phyloP scores from a whole-genome alignment of 164 flowering plant species.

The Houttuynia cordata region DNA sequence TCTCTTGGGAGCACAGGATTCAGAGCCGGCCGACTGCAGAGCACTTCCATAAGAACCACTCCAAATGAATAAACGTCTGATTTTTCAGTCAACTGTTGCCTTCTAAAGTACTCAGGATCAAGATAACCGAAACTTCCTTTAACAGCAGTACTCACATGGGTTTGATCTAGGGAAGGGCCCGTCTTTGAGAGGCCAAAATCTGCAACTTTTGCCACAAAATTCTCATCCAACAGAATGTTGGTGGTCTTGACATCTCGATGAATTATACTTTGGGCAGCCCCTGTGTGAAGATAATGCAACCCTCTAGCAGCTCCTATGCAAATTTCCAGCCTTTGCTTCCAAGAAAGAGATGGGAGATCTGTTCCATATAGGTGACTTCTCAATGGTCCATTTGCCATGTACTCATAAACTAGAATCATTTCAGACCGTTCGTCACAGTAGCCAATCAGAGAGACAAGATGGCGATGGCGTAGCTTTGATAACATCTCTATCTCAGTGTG shows the following conservation, averaged over 20 bases:
- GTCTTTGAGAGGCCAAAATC: conserved; percentile 94
- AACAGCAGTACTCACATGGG: conserved; percentile 94
- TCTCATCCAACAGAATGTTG: conserved; percentile 82
- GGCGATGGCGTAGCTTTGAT: conserved; percentile 92
- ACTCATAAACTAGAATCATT: conserved; percentile 87
- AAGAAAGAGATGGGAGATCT: conserved; percentile 63
- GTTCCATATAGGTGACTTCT: conserved; percentile 88
- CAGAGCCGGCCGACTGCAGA: conserved; percentile 80
- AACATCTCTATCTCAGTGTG: conserved; percentile 89
- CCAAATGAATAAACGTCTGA: conserved; percentile 97
- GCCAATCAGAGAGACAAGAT: conserved; percentile 91
- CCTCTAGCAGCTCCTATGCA: conserved; percentile 97
- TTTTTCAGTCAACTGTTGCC: conserved; percentile 87
- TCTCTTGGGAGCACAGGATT: conserved; percentile 88
- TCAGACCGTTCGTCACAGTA: conserved; percentile 89
- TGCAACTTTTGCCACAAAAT: conserved; percentile 85
- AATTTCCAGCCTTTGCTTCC: conserved; percentile 91
- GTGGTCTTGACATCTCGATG: conserved; percentile 95
- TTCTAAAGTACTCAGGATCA: conserved; percentile 90
- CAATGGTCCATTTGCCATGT: conserved; percentile 94
- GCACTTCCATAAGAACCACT: conserved; percentile 88
- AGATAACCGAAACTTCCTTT: conserved; percentile 94
- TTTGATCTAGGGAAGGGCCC: conserved; percentile 83
- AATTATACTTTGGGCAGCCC: conserved; percentile 78
- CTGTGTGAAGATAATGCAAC: conserved; percentile 94